These are phyloP conservation scores for cucumber (Cucumis sativus) DNA, from an alignment of 306 rosid genomes.

Conservation along the genomic window DNA sequence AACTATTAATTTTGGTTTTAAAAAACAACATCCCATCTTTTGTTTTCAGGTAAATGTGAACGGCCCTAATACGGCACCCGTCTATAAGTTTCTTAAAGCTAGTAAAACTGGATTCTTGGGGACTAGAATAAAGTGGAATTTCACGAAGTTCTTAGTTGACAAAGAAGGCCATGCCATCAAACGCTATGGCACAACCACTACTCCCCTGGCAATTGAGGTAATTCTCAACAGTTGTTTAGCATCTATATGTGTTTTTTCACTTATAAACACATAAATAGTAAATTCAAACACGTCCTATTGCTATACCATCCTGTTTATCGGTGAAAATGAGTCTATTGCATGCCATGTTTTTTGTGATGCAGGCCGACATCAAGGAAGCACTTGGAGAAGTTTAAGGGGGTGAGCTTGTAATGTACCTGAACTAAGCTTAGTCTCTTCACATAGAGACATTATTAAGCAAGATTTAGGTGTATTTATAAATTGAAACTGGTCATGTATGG, in stretches of 20 bases:
- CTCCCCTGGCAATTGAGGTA: constrained; percentile 64
- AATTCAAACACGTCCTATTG: too few species aligned
- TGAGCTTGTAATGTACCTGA: background rate
- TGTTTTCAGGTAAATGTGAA: constrained; percentile 53
- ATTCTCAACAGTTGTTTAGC: background rate
- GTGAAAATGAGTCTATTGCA: background rate
- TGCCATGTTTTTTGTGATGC: background rate
- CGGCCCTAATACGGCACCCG: constrained; percentile 55
- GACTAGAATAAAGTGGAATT: constrained; percentile 80
- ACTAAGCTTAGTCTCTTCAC: background rate
- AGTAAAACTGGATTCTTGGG: constrained; percentile 57
- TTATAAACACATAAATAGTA: too few species aligned
- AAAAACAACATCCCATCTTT: too few species aligned
- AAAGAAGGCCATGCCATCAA: constrained; percentile 50
- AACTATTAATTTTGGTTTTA: background rate
- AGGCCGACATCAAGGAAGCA: constrained; percentile 78
- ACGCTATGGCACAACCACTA: constrained; percentile 62
- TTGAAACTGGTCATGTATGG: background rate
- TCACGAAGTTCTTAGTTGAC: constrained; percentile 74
- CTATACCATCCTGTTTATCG: background rate
- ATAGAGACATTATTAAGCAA: background rate
- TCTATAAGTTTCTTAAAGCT: constrained; percentile 64
- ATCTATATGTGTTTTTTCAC: background rate
- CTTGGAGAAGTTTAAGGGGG: constrained; percentile 43
- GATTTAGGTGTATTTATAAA: background rate